Evolutionary conservation across 2,329 filamentous ascomycete genomes (phyloP), one percentile per base, ranked within the genome.

Genomic region (Ampelomyces quisqualis): DNA sequence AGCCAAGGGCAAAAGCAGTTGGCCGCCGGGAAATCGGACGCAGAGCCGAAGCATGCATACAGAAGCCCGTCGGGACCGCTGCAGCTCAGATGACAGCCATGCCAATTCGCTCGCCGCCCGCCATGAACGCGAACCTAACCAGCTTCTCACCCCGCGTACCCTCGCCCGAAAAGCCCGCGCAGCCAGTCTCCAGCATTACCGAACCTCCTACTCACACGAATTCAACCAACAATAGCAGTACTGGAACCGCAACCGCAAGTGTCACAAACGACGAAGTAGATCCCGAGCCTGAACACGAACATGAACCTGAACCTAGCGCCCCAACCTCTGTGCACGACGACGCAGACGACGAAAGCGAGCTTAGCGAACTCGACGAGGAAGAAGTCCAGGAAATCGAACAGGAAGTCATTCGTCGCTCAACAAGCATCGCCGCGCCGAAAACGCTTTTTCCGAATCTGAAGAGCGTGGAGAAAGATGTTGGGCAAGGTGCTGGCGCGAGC

Each of bases 11-110:
- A 14, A 80, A 81, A 55, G 77, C 79, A 5, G 78, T 84, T 5
- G 78, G 79, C 5, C 72, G 79, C 19, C 71, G 79, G 10, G 80
- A 84, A 49, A 73, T 84, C 18, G 75, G 79, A 44, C 75, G 76
- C 30, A 75, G 75, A 48, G 80, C 80, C 7, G 81, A 84, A 60
- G 73, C 75, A 0, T 79, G 79, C 44, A 73, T 76, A 2, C 60
- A 66, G 47, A 74, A 70, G 49, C 60, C 64, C 17, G 59, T 61
- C 24, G 58, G 59, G 19, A 55, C 58, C 34, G 56, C 70, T 49
- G 51, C 55, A 1, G 21, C 52, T 13, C 39, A 51, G n/a, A 32
- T 53, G n/a, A 57, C 58, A 4, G 49, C 56, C 0, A 67, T 68
- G 34, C 58, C 64, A 0, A 67, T 68, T 8, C 64, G 65, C 57